Base-by-base conservation (phyloP, 2,329 filamentous ascomycete genomes). In the Fusarium haematococcum region DNA sequence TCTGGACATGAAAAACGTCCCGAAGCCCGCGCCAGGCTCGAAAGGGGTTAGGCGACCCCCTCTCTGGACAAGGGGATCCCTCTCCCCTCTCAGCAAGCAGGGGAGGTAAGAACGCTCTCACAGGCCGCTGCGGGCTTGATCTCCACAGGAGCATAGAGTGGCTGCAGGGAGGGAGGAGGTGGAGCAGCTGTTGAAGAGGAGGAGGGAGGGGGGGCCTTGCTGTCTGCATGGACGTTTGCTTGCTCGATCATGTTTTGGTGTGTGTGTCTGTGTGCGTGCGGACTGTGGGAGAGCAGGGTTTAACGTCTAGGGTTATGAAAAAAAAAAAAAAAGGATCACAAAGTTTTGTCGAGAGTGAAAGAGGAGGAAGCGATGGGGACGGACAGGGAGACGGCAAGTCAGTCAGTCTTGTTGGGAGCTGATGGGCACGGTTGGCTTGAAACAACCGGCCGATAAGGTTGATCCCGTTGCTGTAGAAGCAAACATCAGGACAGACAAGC, bases 141-240 rank as follows among this genome's bases (percentile, higher is more conserved):
- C 71, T 72, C 71, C 71, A 74, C 66, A 77, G 62, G 60, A 66
- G 64, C 50, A 67, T 77, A 77, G 71, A 78, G 76, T 78, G 76
- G 76, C 76, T 78, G 76, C 76, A 78, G 74, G 73, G 64, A 71
- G 58, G 70, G 50, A 58, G 68, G 59, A 60, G 48, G 62, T 66
- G 65, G 65, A 68, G 63, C 23, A 52, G 48, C 48, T 52, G 48
- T 67, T 64, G 68, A 59, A 57, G 57, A 52, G 48, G 48, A 50
- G 45, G 23, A 30, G 23, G 43, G 67, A 45, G 43, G 52, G 60
- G 66, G 54, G 25, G 50, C 61, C 61, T 33, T 60, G 43, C 58
- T 72, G 61, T 45, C 73, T 75, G 70, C 68, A 74, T 72, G 63
- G 69, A 65, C 69, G 69, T 74, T 71, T 69, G 58, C 65, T 71